A percentile compares a stretch with the other conserved stretches of the same genome.
Evolutionary conservation across 2,329 filamentous ascomycete species (phyloP).

Genomic region (Colletotrichum viniferum): DNA sequence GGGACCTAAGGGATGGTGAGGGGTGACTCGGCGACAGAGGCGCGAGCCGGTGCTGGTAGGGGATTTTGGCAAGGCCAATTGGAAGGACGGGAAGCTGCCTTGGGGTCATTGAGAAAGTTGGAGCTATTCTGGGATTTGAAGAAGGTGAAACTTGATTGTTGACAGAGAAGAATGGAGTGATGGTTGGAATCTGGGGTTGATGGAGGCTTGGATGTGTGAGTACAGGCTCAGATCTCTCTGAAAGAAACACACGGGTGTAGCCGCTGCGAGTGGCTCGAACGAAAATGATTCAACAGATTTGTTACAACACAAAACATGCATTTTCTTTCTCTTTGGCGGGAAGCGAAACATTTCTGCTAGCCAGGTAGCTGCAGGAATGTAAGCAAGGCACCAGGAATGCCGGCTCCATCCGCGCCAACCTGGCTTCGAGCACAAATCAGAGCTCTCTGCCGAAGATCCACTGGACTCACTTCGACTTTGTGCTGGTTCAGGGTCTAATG

Average conservation of each 20-base stretch:
- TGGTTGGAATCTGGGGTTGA: background rate
- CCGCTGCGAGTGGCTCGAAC: background rate
- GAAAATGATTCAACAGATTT: background rate
- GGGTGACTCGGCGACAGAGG: background rate
- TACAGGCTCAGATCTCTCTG: background rate
- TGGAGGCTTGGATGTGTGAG: background rate
- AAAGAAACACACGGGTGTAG: background rate
- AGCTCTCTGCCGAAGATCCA: background rate
- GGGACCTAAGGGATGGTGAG: background rate
- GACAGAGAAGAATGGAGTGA: background rate
- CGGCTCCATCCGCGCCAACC: background rate
- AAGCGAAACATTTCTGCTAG: background rate
- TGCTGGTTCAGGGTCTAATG: background rate
- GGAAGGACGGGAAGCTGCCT: background rate
- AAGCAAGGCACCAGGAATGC: background rate
- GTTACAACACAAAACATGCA: fast-evolving
- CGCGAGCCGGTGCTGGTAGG: background rate
- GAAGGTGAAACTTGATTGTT: background rate
- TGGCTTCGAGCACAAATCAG: background rate
- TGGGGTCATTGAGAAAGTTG: background rate
- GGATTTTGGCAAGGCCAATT: background rate
- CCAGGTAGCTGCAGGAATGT: background rate
- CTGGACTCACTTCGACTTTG: background rate
- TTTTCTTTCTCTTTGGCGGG: background rate
- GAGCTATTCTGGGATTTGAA: background rate